Percentiles rank a stretch among this genome's conserved stretches.
Conservation (phyloP, 2,329 filamentous ascomycete species). For the Neonectria neomacrospora region DNA sequence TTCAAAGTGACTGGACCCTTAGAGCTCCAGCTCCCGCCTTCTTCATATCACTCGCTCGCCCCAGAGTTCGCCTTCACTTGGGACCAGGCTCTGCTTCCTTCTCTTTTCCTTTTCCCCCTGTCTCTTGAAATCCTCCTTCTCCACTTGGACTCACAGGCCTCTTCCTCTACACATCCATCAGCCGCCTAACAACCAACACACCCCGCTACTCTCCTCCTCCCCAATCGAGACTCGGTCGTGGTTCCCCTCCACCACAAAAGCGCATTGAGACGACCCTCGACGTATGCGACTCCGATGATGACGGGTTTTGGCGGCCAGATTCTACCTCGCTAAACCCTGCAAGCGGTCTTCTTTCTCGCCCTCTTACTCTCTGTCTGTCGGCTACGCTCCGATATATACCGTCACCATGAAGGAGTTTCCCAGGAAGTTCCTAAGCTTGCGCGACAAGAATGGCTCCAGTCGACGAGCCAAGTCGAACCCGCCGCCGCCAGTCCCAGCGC, state of each 20-base stretch:
- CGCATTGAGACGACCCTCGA: slow-evolving; percentile 35
- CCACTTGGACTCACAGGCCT: not conserved
- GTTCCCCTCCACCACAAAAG: slow-evolving; percentile 19
- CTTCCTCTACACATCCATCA: slow-evolving; percentile 12
- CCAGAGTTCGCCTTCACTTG: slow-evolving; percentile 4
- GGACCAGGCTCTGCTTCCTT: slow-evolving; percentile 9
- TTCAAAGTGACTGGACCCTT: slow-evolving; percentile 18
- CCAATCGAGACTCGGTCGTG: slow-evolving; percentile 5
- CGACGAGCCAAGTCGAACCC: slow-evolving; percentile 67
- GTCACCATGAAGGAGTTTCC: slow-evolving; percentile 65
- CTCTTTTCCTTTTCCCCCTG: not conserved
- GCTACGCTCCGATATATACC: slow-evolving; percentile 8
- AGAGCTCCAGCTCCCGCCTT: slow-evolving; percentile 22
- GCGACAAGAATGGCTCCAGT: slow-evolving; percentile 70
- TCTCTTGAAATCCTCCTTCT: not conserved
- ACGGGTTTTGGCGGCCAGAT: slow-evolving; percentile 41
- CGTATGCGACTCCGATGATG: slow-evolving; percentile 47
- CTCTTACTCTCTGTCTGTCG: not conserved
- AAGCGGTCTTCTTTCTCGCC: slow-evolving; percentile 39
- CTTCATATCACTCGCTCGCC: slow-evolving; percentile 29
- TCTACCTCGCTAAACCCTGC: slow-evolving; percentile 48
- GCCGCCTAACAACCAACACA: slow-evolving; percentile 4
- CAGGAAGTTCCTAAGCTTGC: slow-evolving; percentile 76
- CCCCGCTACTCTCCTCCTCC: not conserved
- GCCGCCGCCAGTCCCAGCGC: slow-evolving; percentile 54